Conservation (phyloP, 2,329 filamentous ascomycete species). For the Fusarium sp. region DNA sequence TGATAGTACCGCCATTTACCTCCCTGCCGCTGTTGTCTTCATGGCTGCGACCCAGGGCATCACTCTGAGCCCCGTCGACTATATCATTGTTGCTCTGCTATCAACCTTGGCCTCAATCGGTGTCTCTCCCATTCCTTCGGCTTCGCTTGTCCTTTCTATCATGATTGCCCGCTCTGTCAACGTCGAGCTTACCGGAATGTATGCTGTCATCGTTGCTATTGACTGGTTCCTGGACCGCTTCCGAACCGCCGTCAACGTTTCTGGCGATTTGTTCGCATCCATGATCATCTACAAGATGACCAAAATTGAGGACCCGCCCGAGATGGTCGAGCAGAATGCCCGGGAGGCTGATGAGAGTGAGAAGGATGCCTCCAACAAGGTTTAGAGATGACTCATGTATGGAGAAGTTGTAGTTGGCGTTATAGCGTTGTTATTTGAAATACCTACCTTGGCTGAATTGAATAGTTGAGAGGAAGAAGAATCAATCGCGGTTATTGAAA, state of each 20-base stretch:
- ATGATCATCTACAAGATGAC: slow-evolving; percentile 44
- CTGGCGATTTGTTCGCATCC: slow-evolving; percentile 57
- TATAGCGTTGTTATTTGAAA: slow-evolving; percentile 10
- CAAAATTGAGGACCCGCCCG: slow-evolving; percentile 35
- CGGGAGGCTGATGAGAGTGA: slow-evolving; percentile 19
- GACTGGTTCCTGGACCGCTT: slow-evolving; percentile 68
- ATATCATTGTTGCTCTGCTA: slow-evolving; percentile 60
- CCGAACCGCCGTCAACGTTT: slow-evolving; percentile 63
- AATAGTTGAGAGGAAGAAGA: neutral
- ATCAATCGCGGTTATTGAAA: neutral
- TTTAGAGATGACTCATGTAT: slow-evolving; percentile 9
- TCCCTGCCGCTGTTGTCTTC: slow-evolving; percentile 64
- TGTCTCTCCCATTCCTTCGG: slow-evolving; percentile 64
- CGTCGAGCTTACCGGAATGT: slow-evolving; percentile 61
- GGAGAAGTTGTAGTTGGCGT: slow-evolving; percentile 16
- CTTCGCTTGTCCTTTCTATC: slow-evolving; percentile 61
- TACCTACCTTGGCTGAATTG: neutral
- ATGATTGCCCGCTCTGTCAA: slow-evolving; percentile 62
- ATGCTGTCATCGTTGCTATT: slow-evolving; percentile 63
- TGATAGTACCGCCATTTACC: slow-evolving; percentile 63
- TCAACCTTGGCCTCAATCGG: slow-evolving; percentile 64
- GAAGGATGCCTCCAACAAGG: slow-evolving; percentile 34
- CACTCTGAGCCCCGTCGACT: slow-evolving; percentile 55
- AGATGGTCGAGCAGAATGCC: slow-evolving; percentile 31
- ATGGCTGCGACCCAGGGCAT: slow-evolving; percentile 62